phyloP scores from a whole-genome alignment of 2,329 filamentous ascomycete species.

The Pseudogymnoascus sp. region DNA sequence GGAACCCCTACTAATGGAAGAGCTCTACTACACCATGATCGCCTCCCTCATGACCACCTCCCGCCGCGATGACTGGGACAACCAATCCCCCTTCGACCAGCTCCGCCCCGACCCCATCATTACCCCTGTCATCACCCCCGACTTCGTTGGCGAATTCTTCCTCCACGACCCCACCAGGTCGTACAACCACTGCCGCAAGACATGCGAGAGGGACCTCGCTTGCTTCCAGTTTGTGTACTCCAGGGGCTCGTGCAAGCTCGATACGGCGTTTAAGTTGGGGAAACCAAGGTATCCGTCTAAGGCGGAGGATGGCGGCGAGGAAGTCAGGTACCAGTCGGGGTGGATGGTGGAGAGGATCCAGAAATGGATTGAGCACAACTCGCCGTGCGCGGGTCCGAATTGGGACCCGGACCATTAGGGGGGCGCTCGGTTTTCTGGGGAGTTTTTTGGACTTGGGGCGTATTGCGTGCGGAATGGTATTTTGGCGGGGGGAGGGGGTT shows the following conservation, averaged over 20 bases:
- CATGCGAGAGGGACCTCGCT: conserved; percentile 34
- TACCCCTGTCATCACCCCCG: conserved; percentile 6
- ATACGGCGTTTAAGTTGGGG: conserved; percentile 12
- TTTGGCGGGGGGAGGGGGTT: not conserved
- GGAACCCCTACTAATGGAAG: conserved; percentile 40
- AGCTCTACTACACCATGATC: conserved; percentile 45
- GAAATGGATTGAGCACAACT: not conserved
- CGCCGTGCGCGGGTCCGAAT: not conserved
- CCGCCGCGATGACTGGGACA: conserved; percentile 46
- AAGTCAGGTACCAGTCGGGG: conserved; percentile 11
- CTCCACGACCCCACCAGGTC: conserved; percentile 39
- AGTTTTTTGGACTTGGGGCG: not conserved
- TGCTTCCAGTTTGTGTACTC: conserved; percentile 33
- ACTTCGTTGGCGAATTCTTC: conserved; percentile 19
- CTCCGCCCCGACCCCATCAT: conserved; percentile 30
- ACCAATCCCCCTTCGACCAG: conserved; percentile 42
- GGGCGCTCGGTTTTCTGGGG: not conserved
- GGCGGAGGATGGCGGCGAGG: not conserved
- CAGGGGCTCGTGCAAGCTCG: conserved; percentile 15
- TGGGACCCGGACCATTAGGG: not conserved
- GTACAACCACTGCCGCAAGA: conserved; percentile 40
- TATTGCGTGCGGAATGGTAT: not conserved
- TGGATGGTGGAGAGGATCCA: conserved; percentile 10
- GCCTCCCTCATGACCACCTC: conserved; percentile 34
- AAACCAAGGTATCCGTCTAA: conserved; percentile 7